phyloP scores from a whole-genome alignment of 441 rosid genomes.

The Pelargonium exstipulatum region DNA sequence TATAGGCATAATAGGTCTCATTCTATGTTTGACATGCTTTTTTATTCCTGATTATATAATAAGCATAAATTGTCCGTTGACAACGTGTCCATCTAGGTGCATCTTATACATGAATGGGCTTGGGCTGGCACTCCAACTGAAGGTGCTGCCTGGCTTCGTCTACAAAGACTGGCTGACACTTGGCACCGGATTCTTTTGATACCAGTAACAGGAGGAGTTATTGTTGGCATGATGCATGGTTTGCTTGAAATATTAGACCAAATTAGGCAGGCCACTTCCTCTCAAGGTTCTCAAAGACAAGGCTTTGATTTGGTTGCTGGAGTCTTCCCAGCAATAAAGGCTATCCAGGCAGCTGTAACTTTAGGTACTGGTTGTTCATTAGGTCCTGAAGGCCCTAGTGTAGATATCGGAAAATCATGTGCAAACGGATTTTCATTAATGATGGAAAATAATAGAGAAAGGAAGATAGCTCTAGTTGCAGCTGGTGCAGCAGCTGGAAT shows the following conservation, averaged over 20 bases:
- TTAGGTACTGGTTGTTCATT: conserved; percentile 93
- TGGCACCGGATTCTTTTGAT: conserved; percentile 93
- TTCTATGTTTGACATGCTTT: no score
- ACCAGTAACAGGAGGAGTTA: conserved; percentile 86
- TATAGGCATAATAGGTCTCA: no score
- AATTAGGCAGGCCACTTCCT: conserved; percentile 60
- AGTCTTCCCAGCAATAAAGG: conserved; percentile 72
- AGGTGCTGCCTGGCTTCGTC: conserved; percentile 93
- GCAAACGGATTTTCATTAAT: conserved; percentile 79
- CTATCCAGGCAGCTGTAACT: conserved; percentile 90
- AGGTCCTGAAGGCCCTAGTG: conserved; percentile 97
- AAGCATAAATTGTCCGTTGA: background rate
- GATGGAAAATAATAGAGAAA: conserved; percentile 96
- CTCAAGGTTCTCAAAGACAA: conserved; percentile 37
- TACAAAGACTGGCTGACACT: conserved; percentile 75
- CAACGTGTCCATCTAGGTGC: conserved; percentile 46
- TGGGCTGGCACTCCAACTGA: conserved; percentile 98
- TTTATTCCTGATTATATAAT: no score
- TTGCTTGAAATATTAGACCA: conserved; percentile 77
- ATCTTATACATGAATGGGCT: conserved; percentile 85
- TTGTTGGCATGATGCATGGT: conserved; percentile 97
- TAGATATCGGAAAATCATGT: conserved; percentile 91
- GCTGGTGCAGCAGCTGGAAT: conserved; percentile 99
- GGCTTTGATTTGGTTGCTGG: conserved; percentile 82
- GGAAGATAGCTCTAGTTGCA: conserved; percentile 84